These are phyloP conservation scores for Tubosaeta sp. DNA, from an alignment of 768 basidiomycete genomes.

Conservation along the genomic window DNA sequence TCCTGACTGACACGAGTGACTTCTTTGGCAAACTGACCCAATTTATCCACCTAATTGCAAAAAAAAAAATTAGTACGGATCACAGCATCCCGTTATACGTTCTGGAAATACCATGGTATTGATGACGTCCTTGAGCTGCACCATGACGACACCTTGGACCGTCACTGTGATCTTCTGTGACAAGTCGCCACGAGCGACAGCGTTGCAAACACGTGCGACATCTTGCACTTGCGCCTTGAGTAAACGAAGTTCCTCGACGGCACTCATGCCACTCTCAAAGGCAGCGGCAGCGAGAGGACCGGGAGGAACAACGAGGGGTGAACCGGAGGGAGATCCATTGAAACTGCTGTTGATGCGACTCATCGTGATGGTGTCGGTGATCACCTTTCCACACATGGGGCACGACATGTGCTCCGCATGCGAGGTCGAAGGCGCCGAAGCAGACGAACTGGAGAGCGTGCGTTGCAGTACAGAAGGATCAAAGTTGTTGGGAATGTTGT, in stretches of 20 bases:
- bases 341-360: slow-evolving; percentile 24
- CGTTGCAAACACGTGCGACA: slow-evolving; percentile 76
- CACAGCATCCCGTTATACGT: neutral
- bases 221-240: slow-evolving; percentile 84
- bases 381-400: slow-evolving; percentile 51
- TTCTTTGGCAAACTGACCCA: slow-evolving; percentile 88
- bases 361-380: slow-evolving; percentile 43
- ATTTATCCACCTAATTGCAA: slow-evolving; percentile 50
- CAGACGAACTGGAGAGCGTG: slow-evolving; percentile 30
- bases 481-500: slow-evolving; percentile 40
- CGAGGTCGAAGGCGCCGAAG: slow-evolving; percentile 45
- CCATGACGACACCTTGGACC: slow-evolving; percentile 76
- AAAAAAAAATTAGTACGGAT: slow-evolving; percentile 10
- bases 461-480: slow-evolving; percentile 33
- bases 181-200: slow-evolving; percentile 71
- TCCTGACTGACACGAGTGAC: slow-evolving; percentile 83
- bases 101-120: slow-evolving; percentile 51
- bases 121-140: slow-evolving; percentile 75
- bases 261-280: slow-evolving; percentile 57
- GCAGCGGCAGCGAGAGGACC: slow-evolving; percentile 56
- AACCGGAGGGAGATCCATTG: slow-evolving; percentile 27
- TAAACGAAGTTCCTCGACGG: slow-evolving; percentile 72
- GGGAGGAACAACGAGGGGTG: slow-evolving; percentile 46
- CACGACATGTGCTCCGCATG: slow-evolving; percentile 41
- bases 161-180: slow-evolving; percentile 77